Evolutionary conservation across 768 basidiomycete species (phyloP).

Genomic region (Psilocybe tampanensis): DNA sequence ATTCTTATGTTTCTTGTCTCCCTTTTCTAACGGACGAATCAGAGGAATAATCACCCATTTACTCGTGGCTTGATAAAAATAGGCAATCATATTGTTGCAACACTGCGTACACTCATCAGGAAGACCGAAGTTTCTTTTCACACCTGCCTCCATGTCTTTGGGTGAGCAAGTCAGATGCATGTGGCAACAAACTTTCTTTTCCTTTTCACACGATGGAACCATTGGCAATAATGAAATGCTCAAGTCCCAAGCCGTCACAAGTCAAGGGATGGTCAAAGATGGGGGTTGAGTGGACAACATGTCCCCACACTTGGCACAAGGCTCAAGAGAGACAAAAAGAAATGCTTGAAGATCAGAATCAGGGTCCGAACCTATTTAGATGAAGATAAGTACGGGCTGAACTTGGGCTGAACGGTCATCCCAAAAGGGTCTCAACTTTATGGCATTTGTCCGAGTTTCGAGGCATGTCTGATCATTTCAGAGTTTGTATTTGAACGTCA

Average conservation of each 20-base stretch:
- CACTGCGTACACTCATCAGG: background rate
- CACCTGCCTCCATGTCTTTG: background rate
- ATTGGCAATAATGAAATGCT: background rate
- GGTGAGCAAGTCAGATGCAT: background rate
- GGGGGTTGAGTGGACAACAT: background rate
- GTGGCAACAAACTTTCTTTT: conserved; percentile 1
- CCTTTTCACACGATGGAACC: background rate
- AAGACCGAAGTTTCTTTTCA: background rate
- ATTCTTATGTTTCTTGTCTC: background rate
- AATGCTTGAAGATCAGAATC: conserved; percentile 11
- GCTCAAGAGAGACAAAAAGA: conserved; percentile 10
- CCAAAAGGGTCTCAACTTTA: conserved; percentile 4
- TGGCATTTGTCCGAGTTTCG: conserved; percentile 11
- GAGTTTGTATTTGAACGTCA: background rate
- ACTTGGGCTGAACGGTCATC: conserved; percentile 5
- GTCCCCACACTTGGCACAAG: background rate
- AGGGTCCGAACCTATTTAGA: conserved; percentile 1
- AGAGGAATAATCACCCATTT: background rate
- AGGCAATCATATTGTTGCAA: background rate
- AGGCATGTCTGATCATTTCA: background rate
- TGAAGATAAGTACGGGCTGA: conserved; percentile 3
- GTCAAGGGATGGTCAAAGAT: background rate
- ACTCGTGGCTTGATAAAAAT: background rate
- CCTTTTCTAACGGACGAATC: too few species aligned
- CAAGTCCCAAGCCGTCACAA: background rate